Evolutionary conservation across 768 basidiomycete genomes (phyloP), one percentile per base, ranked within the genome.

Genomic region (Tylopilus sp.): DNA sequence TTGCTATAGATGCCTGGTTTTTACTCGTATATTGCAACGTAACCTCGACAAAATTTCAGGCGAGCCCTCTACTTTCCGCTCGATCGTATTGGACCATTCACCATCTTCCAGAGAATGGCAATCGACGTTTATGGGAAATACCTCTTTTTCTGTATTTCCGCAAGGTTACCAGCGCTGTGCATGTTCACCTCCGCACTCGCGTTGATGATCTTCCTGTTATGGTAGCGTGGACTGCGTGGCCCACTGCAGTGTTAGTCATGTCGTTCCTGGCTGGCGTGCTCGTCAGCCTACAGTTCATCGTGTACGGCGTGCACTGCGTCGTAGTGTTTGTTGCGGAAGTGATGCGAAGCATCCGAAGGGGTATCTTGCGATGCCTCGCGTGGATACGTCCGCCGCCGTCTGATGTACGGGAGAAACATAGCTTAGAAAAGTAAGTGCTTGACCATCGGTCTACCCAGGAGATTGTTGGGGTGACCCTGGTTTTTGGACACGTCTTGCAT

Each of bases 81-180:
- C 19, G 1, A 2, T 3, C 3, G 1, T n/a, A 19, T 11, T 2
- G 12, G 19, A 31, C 19, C 17, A 9, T 13, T 45, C 30, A 6
- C 17, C 13, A 13, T 12, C 1, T 43, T 11, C 16, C 42, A 67
- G 65, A 65, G 50, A 62, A 51, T 64, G 55, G 56, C 87, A 0
- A 66, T 61, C 9, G 87, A 87, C 60, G 55, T 88, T 28, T 85
- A 81, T 56, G 74, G 72, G 22, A 76, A 76, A 11, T 85, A 85
- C 65, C 73, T 86, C 52, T 88, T 87, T 72, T 89, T 89, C 66
- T 75, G 82, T 26, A 74, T 89, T 14, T 81, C 83, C 1, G 75
- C 86, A 7, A 78, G 86, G 21, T 70, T 87, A 13, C 87, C 87
- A 0, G 76, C 80, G 0, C 56, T 87, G 8, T 82, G 83, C 63